phyloP scores from a whole-genome alignment of 1,284 basidiomycete species.

The Ustilago tritici region DNA sequence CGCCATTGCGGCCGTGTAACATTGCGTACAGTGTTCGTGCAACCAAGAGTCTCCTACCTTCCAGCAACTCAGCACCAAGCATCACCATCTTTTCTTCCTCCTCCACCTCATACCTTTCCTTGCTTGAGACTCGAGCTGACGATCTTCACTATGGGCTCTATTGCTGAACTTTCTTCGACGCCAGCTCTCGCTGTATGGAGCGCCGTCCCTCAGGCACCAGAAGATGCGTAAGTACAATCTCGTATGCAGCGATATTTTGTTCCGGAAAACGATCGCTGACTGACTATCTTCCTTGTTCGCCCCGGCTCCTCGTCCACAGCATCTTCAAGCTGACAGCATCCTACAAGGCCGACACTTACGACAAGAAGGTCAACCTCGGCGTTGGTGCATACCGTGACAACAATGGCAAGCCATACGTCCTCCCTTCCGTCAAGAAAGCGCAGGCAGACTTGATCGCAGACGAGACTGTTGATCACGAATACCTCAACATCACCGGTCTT shows the following conservation, averaged over 20 bases:
- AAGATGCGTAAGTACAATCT: slow-evolving; percentile 56
- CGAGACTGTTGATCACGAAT: slow-evolving; percentile 87
- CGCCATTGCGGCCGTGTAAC: not conserved
- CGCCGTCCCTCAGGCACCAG: slow-evolving; percentile 56
- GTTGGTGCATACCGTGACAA: slow-evolving; percentile 72
- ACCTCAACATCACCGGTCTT: slow-evolving; percentile 89
- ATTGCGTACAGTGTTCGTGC: not conserved
- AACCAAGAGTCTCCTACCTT: not conserved
- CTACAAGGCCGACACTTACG: slow-evolving; percentile 84
- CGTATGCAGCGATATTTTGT: too few species aligned
- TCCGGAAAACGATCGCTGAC: not conserved
- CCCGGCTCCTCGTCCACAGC: slow-evolving; percentile 20
- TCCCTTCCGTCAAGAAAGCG: slow-evolving; percentile 74
- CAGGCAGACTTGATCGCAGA: slow-evolving; percentile 79
- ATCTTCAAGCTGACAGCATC: slow-evolving; percentile 92
- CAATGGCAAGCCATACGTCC: slow-evolving; percentile 71
- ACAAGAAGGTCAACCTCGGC: slow-evolving; percentile 90
- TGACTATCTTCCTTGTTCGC: not conserved
- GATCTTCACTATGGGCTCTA: slow-evolving; percentile 34
- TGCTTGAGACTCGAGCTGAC: slow-evolving; percentile 18
- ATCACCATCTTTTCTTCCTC: not conserved
- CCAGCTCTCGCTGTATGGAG: slow-evolving; percentile 54
- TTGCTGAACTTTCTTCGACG: slow-evolving; percentile 25
- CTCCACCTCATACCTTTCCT: not conserved
- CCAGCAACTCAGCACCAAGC: not conserved